A percentile compares a stretch with the other conserved stretches of the same genome.
These are phyloP conservation scores for Candida xyloterini DNA, from an alignment of 805 yeast genomes.

Conservation along the genomic window DNA sequence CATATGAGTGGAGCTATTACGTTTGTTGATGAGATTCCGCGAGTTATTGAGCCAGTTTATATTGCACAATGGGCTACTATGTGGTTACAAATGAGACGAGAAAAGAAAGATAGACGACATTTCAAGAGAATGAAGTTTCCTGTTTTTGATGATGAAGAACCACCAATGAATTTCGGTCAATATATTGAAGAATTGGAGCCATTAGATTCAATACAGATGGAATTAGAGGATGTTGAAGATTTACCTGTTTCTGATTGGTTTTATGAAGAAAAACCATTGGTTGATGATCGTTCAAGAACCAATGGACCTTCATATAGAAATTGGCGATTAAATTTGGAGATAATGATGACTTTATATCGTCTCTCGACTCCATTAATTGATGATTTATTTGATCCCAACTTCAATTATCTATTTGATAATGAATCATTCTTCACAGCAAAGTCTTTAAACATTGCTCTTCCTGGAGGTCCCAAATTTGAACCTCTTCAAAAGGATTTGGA, in stretches of 20 bases:
- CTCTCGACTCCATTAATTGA: conserved; percentile 69
- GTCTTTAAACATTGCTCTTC: conserved; percentile 79
- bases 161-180: conserved; percentile 81
- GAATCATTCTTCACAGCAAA: conserved; percentile 86
- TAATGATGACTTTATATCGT: conserved; percentile 63
- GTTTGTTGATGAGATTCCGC: conserved; percentile 86
- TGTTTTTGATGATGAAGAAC: conserved; percentile 96
- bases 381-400: conserved; percentile 56
- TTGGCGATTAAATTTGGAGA: conserved; percentile 63
- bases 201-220: conserved; percentile 65
- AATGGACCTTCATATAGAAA: conserved; percentile 75
- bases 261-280: conserved; percentile 71
- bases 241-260: conserved; percentile 68
- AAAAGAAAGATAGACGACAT: conserved; percentile 84
- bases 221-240: conserved; percentile 64
- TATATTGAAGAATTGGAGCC: conserved; percentile 72
- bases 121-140: conserved; percentile 93
- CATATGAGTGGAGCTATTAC: conserved; percentile 94
- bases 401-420: conserved; percentile 69
- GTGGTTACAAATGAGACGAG: conserved; percentile 93
- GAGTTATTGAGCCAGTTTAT: conserved; percentile 89
- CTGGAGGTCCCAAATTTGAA: conserved; percentile 96
- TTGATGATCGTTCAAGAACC: conserved; percentile 51
- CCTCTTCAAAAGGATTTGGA: conserved; percentile 69
- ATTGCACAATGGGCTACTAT: conserved; percentile 93